A percentile compares a stretch with the other conserved stretches of the same genome.
Conservation (phyloP, 1,139 yeast species). For the Magnusiomyces paraingens region DNA sequence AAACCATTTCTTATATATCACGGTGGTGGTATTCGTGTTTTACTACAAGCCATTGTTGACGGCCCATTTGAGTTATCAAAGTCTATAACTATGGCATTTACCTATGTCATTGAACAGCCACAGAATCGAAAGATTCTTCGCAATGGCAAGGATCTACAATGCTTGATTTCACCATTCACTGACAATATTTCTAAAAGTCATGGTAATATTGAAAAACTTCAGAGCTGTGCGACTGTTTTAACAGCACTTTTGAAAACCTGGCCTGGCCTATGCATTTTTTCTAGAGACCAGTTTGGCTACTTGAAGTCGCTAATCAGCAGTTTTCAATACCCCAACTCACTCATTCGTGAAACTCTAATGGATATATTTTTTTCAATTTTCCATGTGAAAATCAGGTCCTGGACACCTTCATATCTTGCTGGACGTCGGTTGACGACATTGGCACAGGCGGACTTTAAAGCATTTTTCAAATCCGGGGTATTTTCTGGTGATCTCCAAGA, state of each 20-base stretch:
- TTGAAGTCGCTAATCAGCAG: slow-evolving; percentile 56
- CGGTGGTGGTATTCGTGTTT: slow-evolving; percentile 58
- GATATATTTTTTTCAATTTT: slow-evolving; percentile 69
- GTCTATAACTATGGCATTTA: slow-evolving; percentile 49
- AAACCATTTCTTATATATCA: slow-evolving; percentile 56
- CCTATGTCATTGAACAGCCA: slow-evolving; percentile 56
- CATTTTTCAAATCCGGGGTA: background rate
- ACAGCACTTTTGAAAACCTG: slow-evolving; percentile 61
- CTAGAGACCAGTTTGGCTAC: slow-evolving; percentile 52
- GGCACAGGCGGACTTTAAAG: slow-evolving; percentile 20
- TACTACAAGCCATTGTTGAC: slow-evolving; percentile 55
- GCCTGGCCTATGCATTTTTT: slow-evolving; percentile 68
- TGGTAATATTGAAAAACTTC: slow-evolving; percentile 48
- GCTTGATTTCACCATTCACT: slow-evolving; percentile 59
- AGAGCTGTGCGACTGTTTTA: slow-evolving; percentile 56
- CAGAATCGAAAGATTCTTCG: slow-evolving; percentile 50
- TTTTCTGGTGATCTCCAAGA: background rate
- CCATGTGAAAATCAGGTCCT: slow-evolving; percentile 48
- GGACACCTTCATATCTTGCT: slow-evolving; percentile 42
- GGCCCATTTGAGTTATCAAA: slow-evolving; percentile 56
- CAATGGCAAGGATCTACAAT: slow-evolving; percentile 58
- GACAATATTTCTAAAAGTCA: slow-evolving; percentile 45
- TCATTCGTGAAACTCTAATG: slow-evolving; percentile 55
- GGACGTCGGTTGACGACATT: slow-evolving; percentile 32
- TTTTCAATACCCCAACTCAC: slow-evolving; percentile 49